Evolutionary conservation across 2,329 filamentous ascomycete species (phyloP).

Genomic region (Dactylellina parvicollis): DNA sequence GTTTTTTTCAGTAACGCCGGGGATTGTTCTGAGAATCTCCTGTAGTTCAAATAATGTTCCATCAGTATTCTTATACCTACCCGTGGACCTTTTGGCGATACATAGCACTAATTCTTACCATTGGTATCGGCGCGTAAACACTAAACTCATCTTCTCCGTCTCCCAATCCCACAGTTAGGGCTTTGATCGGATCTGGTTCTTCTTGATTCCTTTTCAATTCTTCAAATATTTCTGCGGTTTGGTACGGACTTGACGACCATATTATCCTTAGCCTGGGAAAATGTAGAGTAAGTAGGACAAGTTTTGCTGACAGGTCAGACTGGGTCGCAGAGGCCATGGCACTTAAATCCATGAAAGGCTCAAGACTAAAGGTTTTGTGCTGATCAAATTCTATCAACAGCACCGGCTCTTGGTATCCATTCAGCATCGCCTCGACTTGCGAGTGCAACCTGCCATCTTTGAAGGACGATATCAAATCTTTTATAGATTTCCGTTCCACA

Average conservation of each 20-base stretch:
- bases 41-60: constrained; percentile 63
- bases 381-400: constrained; percentile 97
- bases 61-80: too few species aligned
- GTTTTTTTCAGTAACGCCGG: constrained; percentile 83
- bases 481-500: constrained; percentile 91
- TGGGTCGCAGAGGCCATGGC: constrained; percentile 63
- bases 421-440: constrained; percentile 92
- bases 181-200: constrained; percentile 89
- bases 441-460: constrained; percentile 89
- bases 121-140: constrained; percentile 43
- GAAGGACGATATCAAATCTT: constrained; percentile 90
- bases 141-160: constrained; percentile 63
- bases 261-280: constrained; percentile 91
- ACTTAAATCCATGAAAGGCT: constrained; percentile 64
- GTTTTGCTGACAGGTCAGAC: constrained; percentile 86
- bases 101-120: constrained; percentile 33
- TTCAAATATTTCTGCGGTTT: constrained; percentile 96
- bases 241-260: constrained; percentile 91
- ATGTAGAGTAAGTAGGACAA: constrained; percentile 89
- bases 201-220: constrained; percentile 87
- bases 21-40: constrained; percentile 87
- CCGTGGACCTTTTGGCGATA: too few species aligned
- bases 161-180: constrained; percentile 83
- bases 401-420: constrained; percentile 88
- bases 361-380: constrained; percentile 95